Base-by-base conservation (phyloP, 106 monocot species). In the Gastrodia elata region DNA sequence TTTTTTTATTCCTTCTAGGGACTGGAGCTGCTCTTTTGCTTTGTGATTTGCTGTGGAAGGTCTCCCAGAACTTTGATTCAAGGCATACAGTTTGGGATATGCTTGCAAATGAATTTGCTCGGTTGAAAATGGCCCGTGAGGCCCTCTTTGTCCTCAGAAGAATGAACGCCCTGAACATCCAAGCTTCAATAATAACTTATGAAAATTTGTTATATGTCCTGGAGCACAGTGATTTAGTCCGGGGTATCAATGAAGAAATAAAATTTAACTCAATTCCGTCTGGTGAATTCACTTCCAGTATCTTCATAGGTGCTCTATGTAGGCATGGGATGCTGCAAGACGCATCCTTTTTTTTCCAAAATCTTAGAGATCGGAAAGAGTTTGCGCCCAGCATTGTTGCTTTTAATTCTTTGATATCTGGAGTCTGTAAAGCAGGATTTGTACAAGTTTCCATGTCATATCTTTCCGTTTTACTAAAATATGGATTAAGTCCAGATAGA, bases 71-170 rank as follows among this genome's bases (percentile, higher is more conserved):
- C 28, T 74, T 79, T 69, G 69, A 82, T 71, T 74, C 49, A 8
- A 32, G 70, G 64, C 26, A 33, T 38, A 64, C 75, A 58, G 77
- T 91, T 4, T 91, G 91, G 91, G 86, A 88, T 73, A 76, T 81
- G 71, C 74, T 91, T 70, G 88, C 88, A 65, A 78, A 82, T 74
- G 79, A 67, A 8, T 91, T 84, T 78, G 83, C 86, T 28, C 80
- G 74, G 64, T 74, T 64, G 1, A 74, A 82, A 57, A 81, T 81
- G 83, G 27, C 68, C 16, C 68, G 78, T 57, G 92, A 92, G 80
- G 86, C 88, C 11, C 76, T 92, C 73, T 86, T 80, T 39, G 83
- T 86, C 68, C 48, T 92, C n/a, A 79, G 82, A 71, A 82, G 82
- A 79, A 92, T 88, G 92, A 65, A 58, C 16, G 59, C 65, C 67